Conservation (phyloP, 2,329 filamentous ascomycete genomes). For the Claviceps citrina region DNA sequence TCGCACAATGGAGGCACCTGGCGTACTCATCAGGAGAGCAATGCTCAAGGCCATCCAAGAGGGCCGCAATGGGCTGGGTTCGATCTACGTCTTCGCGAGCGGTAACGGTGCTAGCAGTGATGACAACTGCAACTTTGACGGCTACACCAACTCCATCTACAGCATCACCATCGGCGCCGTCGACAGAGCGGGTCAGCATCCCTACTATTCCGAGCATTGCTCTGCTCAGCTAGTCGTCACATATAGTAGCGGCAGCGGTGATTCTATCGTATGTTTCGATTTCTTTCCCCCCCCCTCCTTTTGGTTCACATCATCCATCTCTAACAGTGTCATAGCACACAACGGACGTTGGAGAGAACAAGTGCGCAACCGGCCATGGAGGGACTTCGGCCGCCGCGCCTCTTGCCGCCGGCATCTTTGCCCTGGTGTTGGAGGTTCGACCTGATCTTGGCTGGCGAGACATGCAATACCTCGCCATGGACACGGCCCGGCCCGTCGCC, state of each 20-base stretch:
- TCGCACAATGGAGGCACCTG: conserved; percentile 81
- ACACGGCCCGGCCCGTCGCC: conserved; percentile 71
- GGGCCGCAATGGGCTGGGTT: conserved; percentile 68
- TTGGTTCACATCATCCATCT: no score
- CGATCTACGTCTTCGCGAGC: conserved; percentile 87
- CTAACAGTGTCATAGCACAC: conserved; percentile 45
- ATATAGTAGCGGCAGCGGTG: conserved; percentile 79
- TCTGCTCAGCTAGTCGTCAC: conserved; percentile 91
- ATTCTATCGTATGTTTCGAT: conserved; percentile 51
- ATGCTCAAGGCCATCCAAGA: conserved; percentile 89
- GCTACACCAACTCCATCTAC: conserved; percentile 98
- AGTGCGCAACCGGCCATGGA: conserved; percentile 70
- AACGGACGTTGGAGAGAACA: conserved; percentile 75
- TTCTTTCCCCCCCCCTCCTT: background rate
- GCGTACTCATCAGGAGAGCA: conserved; percentile 71
- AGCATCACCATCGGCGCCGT: conserved; percentile 93
- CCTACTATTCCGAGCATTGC: conserved; percentile 92
- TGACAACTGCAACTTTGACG: conserved; percentile 98
- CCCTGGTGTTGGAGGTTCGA: conserved; percentile 68
- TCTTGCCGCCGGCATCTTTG: conserved; percentile 80
- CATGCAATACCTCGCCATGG: conserved; percentile 76
- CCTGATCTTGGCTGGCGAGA: conserved; percentile 89
- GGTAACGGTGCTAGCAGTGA: conserved; percentile 77
- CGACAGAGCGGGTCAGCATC: conserved; percentile 72
- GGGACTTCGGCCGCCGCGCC: conserved; percentile 93